Base-by-base conservation (phyloP, 345 rosid species). In the Stellera chamaejasme region DNA sequence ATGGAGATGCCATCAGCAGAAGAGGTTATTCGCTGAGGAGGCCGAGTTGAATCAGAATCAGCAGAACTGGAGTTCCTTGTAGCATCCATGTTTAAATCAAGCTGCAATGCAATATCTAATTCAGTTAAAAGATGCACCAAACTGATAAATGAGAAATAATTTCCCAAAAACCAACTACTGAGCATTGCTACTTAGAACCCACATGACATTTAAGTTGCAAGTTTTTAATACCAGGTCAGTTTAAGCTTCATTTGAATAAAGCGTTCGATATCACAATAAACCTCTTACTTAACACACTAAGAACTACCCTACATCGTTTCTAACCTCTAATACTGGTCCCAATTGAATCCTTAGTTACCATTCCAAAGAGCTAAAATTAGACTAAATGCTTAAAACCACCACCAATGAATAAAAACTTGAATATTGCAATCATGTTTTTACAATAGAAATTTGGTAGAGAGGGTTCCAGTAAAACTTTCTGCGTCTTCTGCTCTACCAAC, bases 11-110 rank as follows among this genome's bases (percentile, higher is more conserved):
- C 49, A 9, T 66, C 63, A 26, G 13, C 10, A 50, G 74, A 54
- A 10, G 67, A 46, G 49, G 57, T 25, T 28, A 46, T 67, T 60
- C 52, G 28, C 16, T 41, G 64, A 12, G 27, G 19, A 13, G 41
- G 23, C 36, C 43, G 63, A 56, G 43, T 44, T 1, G 45, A 58
- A 49, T 66, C 76, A 13, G 28, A 43, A 10, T 56, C 46, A 10
- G 58, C 54, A 0, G 32, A 42, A 39, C 56, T 56, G 4, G 61
- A n/a, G 45, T 66, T 55, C 55, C 47, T 52, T 13, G 60, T 48
- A 6, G 59, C 63, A 28, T 70, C 60, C 50, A 66, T 47, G 67
- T 66, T 73, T 59, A 75, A 58, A 65, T 85, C 87, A 49, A 77
- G 68, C 98, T 85, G 82, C 61, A 67, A 57, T 52, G 49, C 15